A percentile compares a stretch with the other conserved stretches of the same genome.
These are phyloP conservation scores for Aschersonia sp. DNA, from an alignment of 2,329 filamentous ascomycete genomes.

Conservation along the genomic window DNA sequence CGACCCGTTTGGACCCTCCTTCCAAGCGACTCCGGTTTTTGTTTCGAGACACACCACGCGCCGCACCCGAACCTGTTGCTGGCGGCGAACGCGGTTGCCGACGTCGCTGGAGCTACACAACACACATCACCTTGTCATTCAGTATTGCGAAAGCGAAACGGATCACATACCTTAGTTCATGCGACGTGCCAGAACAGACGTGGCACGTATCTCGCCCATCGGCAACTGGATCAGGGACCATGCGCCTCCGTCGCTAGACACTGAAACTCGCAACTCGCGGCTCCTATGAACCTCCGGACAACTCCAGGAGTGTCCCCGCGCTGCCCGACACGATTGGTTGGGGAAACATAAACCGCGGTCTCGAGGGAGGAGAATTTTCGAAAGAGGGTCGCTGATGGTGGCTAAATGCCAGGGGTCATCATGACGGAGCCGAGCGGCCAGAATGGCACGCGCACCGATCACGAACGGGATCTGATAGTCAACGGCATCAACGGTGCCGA, in stretches of 20 bases:
- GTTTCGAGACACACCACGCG: neutral
- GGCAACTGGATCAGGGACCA: constrained; percentile 1
- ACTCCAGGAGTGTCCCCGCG: no score
- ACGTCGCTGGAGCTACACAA: no score
- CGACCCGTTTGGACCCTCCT: neutral
- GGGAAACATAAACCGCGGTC: neutral
- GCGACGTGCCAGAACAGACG: no score
- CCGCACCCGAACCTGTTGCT: no score
- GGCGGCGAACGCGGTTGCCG: no score
- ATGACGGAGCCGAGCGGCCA: constrained; percentile 40
- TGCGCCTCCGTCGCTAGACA: constrained; percentile 3
- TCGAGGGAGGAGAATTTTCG: neutral
- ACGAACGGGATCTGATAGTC: constrained; percentile 32
- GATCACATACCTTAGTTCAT: no score
- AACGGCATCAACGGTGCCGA: constrained; percentile 29
- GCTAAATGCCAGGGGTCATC: constrained; percentile 35
- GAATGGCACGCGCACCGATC: constrained; percentile 38
- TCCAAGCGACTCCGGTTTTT: neutral
- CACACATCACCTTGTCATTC: no score
- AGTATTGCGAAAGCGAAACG: no score
- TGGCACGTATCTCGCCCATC: neutral
- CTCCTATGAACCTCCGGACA: neutral
- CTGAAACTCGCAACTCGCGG: constrained; percentile 1
- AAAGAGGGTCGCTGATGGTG: constrained; percentile 4
- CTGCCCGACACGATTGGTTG: neutral